phyloP scores from a whole-genome alignment of 1,139 yeast species.

The Chernovozyma sophiae-reginae region DNA sequence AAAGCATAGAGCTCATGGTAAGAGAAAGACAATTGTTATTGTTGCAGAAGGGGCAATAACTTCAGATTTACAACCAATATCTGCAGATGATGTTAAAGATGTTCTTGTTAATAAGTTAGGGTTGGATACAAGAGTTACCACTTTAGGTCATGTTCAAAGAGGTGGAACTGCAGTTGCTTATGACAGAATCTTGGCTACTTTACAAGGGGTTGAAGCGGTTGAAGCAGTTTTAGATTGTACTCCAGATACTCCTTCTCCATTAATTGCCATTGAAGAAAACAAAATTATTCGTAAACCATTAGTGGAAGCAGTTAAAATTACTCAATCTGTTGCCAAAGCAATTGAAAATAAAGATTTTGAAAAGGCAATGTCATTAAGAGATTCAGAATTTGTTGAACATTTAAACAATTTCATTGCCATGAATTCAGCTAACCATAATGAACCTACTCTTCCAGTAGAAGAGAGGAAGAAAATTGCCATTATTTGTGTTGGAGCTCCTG shows the following conservation, averaged over 20 bases:
- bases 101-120: slow-evolving; percentile 64
- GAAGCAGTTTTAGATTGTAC: slow-evolving; percentile 67
- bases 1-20: slow-evolving; percentile 66
- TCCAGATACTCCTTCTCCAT: slow-evolving; percentile 71
- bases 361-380: slow-evolving; percentile 63
- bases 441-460: slow-evolving; percentile 50
- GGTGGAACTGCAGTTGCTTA: slow-evolving; percentile 85
- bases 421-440: slow-evolving; percentile 60
- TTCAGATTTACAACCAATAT: slow-evolving; percentile 59
- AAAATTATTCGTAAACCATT: slow-evolving; percentile 66
- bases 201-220: slow-evolving; percentile 84
- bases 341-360: slow-evolving; percentile 58
- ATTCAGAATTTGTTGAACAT: slow-evolving; percentile 67
- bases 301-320: slow-evolving; percentile 67
- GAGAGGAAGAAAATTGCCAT: slow-evolving; percentile 65
- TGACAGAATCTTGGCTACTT: slow-evolving; percentile 69
- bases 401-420: slow-evolving; percentile 56
- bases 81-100: slow-evolving; percentile 62
- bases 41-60: slow-evolving; percentile 85
- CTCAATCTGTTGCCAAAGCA: slow-evolving; percentile 68
- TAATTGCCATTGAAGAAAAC: slow-evolving; percentile 71
- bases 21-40: slow-evolving; percentile 74
- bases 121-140: slow-evolving; percentile 73
- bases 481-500: slow-evolving; percentile 79
- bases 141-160: slow-evolving; percentile 80